Conservation (phyloP, 495 filamentous ascomycete species). For the Lophiostoma macrostomum region DNA sequence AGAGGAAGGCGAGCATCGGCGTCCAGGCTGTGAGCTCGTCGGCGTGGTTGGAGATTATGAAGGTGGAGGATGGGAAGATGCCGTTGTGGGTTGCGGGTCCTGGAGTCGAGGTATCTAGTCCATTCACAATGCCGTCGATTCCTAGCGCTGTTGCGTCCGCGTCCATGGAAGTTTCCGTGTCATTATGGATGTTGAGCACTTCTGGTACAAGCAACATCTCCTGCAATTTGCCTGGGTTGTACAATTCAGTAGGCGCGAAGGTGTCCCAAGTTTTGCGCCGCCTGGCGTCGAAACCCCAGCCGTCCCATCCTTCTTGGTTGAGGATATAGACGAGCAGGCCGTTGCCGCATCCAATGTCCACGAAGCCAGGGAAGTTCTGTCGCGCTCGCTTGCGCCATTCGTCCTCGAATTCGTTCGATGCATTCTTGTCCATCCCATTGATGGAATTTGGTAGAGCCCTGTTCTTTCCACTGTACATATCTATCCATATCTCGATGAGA, state of each 20-base stretch:
- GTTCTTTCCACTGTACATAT: conserved; percentile 63
- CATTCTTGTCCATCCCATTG: too few species aligned
- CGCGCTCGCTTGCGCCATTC: not conserved
- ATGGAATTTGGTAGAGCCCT: conserved; percentile 26
- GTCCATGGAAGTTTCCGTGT: too few species aligned
- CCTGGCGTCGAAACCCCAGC: conserved; percentile 89
- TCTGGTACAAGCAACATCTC: conserved; percentile 74
- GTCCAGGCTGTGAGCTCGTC: conserved; percentile 97
- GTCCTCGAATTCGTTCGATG: not conserved
- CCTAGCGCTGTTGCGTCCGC: conserved; percentile 7
- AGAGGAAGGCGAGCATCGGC: conserved; percentile 75
- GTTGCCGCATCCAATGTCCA: conserved; percentile 95
- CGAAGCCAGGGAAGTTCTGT: conserved; percentile 74
- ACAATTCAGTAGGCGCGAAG: conserved; percentile 61
- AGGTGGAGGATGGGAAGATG: conserved; percentile 69
- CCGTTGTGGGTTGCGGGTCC: conserved; percentile 56
- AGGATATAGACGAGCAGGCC: conserved; percentile 88
- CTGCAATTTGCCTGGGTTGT: conserved; percentile 55
- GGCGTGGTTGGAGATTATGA: conserved; percentile 94
- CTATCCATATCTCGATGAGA: conserved; percentile 84
- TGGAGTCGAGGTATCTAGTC: not conserved
- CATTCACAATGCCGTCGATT: not conserved
- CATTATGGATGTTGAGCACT: too few species aligned
- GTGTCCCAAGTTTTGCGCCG: conserved; percentile 76
- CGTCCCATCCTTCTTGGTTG: conserved; percentile 73